Base-by-base conservation (phyloP, 177 flowering plant genomes). In the Tripterygium wilfordii region DNA sequence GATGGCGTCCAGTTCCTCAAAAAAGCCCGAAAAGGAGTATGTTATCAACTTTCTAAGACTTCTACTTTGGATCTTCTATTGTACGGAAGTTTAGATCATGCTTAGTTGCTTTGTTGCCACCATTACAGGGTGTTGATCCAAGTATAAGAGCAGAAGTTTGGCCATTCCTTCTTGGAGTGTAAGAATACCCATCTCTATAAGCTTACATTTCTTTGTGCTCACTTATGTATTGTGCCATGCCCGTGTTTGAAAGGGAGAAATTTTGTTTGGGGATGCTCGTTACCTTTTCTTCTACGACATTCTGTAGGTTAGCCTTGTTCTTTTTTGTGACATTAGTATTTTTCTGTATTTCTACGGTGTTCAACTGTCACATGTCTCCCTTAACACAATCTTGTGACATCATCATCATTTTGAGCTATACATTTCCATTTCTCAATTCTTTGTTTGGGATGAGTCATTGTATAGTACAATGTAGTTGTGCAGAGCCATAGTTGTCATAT, bases 111-210 rank as follows among this genome's bases (percentile, higher is more conserved):
- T 35, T 15, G 9, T 8, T 12, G n/a, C n/a, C 42, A 53, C 32
- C 31, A 17, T 16, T 76, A 58, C 61, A 87, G 96, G 96, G 96
- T 31, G 70, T 90, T 61, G 90, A 90, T 79, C 90, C 88, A 45
- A 80, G 79, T 55, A 82, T 90, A 13, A 76, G 88, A 70, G 68
- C 71, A 7, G 91, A 87, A 63, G 97, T 87, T 61, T 90, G 96
- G 94, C 97, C 97, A 26, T 90, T 84, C 58, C 86, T 90, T 27
- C 94, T 87, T 53, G 96, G 97, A 69, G 66, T 90, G 97, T 90
- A 90, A 84, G 97, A 40, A 36, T 56, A 10, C n/a, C 3, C 35
- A 8, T 18, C 41, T 40, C 8, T 55, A 23, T 18, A 22, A 1
- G 2, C 31, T n/a, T 19, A 21, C 24, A 5, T 39, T 13, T 36